Evolutionary conservation across 2,329 filamentous ascomycete genomes (phyloP), one percentile per base, ranked within the genome.

Genomic region (Ophiosphaerella korrae): DNA sequence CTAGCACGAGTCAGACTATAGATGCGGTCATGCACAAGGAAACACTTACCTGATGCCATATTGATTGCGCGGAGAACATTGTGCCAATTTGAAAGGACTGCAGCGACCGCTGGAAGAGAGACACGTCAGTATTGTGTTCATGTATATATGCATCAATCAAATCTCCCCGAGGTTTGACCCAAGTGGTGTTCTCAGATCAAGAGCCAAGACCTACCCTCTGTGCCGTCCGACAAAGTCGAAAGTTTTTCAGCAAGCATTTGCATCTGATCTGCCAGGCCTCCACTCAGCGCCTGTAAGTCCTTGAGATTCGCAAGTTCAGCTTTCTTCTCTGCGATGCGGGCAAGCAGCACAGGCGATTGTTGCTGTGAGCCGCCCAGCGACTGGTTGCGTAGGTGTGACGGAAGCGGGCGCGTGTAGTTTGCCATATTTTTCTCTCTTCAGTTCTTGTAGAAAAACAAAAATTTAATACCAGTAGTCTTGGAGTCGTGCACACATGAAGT

Each of bases 61-160:
- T 88, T 88, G 67, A 95, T 92, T 36, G 89, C 89, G 58, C 88
- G 82, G 53, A 95, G 80, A 58, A 95, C 90, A 63, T 90, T 92
- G 73, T 92, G 88, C 90, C 90, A 95, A 72, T 94, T 95, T 45
- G 87, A 84, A 70, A 95, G 79, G 18, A 95, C 90, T n/a, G 87
- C 83, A 34, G 90, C 90, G 65, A 95, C 90, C 53, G 88, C 89
- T 91, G 47, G 9, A 58, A 43, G 46, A 41, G 41, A 33, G 46
- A 70, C 48, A 57, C 47, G 53, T 70, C 57, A 68, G 57, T 53
- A 48, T 23, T 32, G 13, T 35, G 42, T 24, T 8, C 45, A 35
- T 38, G 40, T 43, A 38, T 34, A 49, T 36, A 7, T 38, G 31
- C 23, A 38, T 45, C 33, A 45, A 39, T 38, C 24, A 32, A 24